Conservation (phyloP, 768 basidiomycete species). For the Mycena venus region DNA sequence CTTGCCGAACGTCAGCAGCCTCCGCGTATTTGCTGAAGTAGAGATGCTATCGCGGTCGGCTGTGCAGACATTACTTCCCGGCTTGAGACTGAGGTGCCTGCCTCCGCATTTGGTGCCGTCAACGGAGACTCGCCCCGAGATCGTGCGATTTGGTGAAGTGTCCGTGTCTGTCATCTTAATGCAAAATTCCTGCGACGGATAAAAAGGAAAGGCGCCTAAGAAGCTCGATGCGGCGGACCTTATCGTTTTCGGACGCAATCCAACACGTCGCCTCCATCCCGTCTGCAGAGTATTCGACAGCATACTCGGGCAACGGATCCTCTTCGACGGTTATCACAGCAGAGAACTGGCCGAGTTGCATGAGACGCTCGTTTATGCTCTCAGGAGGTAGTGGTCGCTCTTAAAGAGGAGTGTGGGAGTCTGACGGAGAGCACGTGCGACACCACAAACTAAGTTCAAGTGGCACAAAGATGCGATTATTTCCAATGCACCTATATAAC, state of each 20-base stretch:
- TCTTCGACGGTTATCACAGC: constrained; percentile 15
- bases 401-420: too few relatives aligned
- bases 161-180: background rate
- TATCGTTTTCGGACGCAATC: constrained; percentile 20
- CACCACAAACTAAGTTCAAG: too few relatives aligned
- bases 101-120: constrained; percentile 18
- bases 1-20: constrained; percentile 1
- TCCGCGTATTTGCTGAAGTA: background rate
- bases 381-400: too few relatives aligned
- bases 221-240: background rate
- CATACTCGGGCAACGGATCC: constrained; percentile 8
- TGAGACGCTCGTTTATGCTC: too few relatives aligned
- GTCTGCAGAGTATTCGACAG: constrained; percentile 15
- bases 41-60: background rate
- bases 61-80: background rate
- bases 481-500: too few relatives aligned
- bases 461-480: too few relatives aligned
- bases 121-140: background rate
- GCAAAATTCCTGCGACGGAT: background rate
- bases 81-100: background rate
- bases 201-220: too few relatives aligned
- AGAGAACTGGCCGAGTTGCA: constrained; percentile 25
- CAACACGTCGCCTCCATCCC: constrained; percentile 20
- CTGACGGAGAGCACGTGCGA: too few relatives aligned
- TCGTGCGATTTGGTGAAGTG: background rate